Evolutionary conservation across 108 stramenopile genomes (phyloP).

Genomic region (Bacterosira constricta): DNA sequence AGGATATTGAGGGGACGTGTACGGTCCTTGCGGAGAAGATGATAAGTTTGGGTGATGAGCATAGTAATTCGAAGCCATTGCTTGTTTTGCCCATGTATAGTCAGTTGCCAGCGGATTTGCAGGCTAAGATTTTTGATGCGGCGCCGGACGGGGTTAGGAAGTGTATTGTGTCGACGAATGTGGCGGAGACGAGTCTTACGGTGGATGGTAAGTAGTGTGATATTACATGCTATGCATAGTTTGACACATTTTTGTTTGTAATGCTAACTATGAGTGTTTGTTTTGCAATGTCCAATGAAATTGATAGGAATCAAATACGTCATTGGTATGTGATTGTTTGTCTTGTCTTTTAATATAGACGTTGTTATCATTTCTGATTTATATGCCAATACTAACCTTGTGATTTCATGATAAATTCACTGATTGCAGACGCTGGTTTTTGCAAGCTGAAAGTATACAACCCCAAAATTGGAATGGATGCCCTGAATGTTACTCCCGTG

Average conservation of each 20-base stretch:
- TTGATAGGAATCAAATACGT: slow-evolving; percentile 5
- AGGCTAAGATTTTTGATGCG: slow-evolving; percentile 97
- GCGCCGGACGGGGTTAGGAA: slow-evolving; percentile 93
- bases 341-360: neutral
- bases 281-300: neutral
- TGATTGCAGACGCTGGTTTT: slow-evolving; percentile 92
- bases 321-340: neutral
- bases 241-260: no score
- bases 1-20: slow-evolving; percentile 98
- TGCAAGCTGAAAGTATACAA: slow-evolving; percentile 99
- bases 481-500: slow-evolving; percentile 95
- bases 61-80: slow-evolving; percentile 77
- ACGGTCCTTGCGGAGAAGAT: slow-evolving; percentile 93
- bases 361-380: slow-evolving; percentile 9
- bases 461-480: slow-evolving; percentile 99
- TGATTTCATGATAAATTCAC: no score
- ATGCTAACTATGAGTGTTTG: no score
- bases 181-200: slow-evolving; percentile 98
- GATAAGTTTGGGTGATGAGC: slow-evolving; percentile 79
- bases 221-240: neutral
- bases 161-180: slow-evolving; percentile 98
- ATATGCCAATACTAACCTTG: no score
- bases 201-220: slow-evolving; percentile 97
- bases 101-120: slow-evolving; percentile 97
- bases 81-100: slow-evolving; percentile 99